Conservation (phyloP, 2,329 filamentous ascomycete species). For the Zymoseptoria tritici region DNA sequence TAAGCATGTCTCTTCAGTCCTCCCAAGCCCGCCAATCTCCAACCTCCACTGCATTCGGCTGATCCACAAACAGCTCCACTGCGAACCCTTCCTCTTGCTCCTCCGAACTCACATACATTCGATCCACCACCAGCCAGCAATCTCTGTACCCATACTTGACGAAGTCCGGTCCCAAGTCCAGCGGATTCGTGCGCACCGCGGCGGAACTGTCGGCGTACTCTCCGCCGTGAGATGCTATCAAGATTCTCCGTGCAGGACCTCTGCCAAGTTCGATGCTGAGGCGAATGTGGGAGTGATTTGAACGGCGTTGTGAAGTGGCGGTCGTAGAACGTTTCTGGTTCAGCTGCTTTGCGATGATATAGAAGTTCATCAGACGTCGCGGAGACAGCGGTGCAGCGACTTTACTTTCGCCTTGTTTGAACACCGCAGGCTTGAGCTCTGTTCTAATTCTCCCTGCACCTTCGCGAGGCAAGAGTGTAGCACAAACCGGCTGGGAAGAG, state of each 20-base stretch:
- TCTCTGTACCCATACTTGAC: slow-evolving; percentile 40
- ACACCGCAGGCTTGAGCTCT: slow-evolving; percentile 48
- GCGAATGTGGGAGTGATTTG: slow-evolving; percentile 48
- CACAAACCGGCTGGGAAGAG: slow-evolving; percentile 48
- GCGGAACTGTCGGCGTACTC: slow-evolving; percentile 64
- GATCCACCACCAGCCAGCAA: slow-evolving; percentile 75
- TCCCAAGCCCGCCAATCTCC: slow-evolving; percentile 42
- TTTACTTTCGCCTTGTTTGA: slow-evolving; percentile 43
- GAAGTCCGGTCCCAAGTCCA: slow-evolving; percentile 62
- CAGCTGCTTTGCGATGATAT: slow-evolving; percentile 21
- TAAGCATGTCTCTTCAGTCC: slow-evolving; percentile 17
- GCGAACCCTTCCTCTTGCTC: slow-evolving; percentile 44
- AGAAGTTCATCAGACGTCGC: slow-evolving; percentile 40
- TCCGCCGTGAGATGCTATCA: slow-evolving; percentile 63
- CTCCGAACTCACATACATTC: slow-evolving; percentile 54
- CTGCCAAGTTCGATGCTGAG: slow-evolving; percentile 66
- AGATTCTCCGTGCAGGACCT: slow-evolving; percentile 57
- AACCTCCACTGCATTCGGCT: slow-evolving; percentile 35
- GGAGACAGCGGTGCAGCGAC: slow-evolving; percentile 47
- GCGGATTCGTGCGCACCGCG: slow-evolving; percentile 59
- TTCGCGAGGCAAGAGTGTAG: slow-evolving; percentile 61
- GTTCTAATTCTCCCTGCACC: slow-evolving; percentile 66
- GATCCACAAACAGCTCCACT: slow-evolving; percentile 42
- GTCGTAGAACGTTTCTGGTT: slow-evolving; percentile 16
- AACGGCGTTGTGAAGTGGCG: slow-evolving; percentile 4